Conservation (phyloP, 768 basidiomycete species). For the Filobasidium wieringae region DNA sequence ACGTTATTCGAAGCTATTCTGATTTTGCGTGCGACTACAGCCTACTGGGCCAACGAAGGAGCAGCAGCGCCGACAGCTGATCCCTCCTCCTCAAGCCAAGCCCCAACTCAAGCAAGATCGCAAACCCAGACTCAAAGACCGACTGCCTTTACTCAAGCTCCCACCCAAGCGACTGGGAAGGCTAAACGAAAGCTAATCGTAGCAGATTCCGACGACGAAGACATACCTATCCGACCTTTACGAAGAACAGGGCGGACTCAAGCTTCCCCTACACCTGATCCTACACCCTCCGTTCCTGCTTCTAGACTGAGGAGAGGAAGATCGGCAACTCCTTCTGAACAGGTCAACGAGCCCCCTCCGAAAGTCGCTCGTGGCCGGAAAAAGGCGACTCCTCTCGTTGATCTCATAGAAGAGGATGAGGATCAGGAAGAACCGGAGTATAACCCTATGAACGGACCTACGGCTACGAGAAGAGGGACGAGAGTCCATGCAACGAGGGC, state of each 20-base stretch:
- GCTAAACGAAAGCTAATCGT: conserved; percentile 1
- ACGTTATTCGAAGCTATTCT: background rate
- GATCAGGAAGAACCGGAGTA: background rate
- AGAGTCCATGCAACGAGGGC: background rate
- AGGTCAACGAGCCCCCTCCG: background rate
- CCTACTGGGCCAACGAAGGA: conserved; percentile 9
- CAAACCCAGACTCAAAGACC: background rate
- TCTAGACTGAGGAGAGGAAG: background rate
- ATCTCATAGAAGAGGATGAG: background rate
- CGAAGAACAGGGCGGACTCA: background rate
- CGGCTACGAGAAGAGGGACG: background rate
- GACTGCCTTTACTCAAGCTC: background rate
- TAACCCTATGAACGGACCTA: background rate
- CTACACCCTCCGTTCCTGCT: background rate
- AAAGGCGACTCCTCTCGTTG: background rate
- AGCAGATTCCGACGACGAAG: conserved; percentile 13
- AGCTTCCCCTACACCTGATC: background rate
- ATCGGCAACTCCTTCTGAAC: background rate
- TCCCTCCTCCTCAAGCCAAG: conserved; percentile 3
- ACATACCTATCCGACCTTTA: background rate
- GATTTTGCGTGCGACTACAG: no score
- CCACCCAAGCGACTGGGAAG: background rate
- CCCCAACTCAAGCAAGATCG: background rate
- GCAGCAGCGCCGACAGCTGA: background rate
- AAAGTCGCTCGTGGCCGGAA: background rate